Conservation (phyloP, 2,329 filamentous ascomycete genomes). For the Aureobasidium mangrovei region DNA sequence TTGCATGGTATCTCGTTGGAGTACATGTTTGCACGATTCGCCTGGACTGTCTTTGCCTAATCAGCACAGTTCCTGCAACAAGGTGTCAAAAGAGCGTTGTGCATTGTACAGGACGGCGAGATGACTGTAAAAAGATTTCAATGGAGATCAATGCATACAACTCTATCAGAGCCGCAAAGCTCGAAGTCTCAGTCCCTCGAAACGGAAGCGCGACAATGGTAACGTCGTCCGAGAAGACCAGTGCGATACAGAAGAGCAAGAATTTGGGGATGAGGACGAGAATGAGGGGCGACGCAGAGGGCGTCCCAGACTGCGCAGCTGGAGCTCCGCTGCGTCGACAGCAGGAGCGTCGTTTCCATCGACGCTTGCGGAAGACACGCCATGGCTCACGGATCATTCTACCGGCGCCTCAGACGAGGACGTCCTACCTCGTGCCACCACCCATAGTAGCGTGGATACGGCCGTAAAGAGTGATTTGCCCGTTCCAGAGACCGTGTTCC, state of each 20-base stretch:
- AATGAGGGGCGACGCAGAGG: not conserved
- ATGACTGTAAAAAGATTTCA: not conserved
- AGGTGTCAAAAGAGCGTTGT: not conserved
- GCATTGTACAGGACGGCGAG: not conserved
- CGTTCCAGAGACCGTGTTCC: too few species aligned
- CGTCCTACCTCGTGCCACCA: too few species aligned
- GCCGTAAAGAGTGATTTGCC: too few species aligned
- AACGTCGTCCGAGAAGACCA: not conserved
- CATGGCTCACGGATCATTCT: too few species aligned
- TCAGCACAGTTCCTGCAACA: not conserved
- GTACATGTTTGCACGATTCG: constrained; percentile 3
- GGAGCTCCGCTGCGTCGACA: too few species aligned
- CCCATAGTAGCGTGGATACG: too few species aligned
- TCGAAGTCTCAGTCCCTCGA: constrained; percentile 1
- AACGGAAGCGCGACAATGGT: not conserved
- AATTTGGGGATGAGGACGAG: not conserved
- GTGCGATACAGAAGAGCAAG: not conserved
- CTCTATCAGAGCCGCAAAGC: not conserved
- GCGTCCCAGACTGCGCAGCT: not conserved
- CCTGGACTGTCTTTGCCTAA: not conserved
- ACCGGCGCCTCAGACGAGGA: too few species aligned
- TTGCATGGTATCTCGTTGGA: not conserved
- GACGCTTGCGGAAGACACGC: too few species aligned
- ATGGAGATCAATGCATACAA: not conserved
- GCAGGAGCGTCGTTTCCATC: too few species aligned